Evolutionary conservation across 1,284 basidiomycete species (phyloP).

Genomic region (Veloboletus limbatus): DNA sequence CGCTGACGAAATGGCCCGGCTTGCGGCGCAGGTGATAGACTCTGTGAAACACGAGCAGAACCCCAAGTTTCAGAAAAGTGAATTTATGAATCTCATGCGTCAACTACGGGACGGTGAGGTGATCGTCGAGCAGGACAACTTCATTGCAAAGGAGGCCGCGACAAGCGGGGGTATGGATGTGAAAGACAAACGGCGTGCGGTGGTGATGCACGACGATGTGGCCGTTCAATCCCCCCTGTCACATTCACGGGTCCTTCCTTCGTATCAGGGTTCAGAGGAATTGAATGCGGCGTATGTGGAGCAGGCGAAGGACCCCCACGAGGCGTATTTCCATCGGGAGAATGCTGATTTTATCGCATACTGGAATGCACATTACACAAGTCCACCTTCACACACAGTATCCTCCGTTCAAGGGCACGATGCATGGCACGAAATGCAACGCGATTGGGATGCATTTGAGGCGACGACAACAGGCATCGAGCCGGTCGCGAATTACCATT

Average conservation of each 20-base stretch:
- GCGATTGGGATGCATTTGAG: conserved; percentile 83
- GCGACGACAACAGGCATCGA: conserved; percentile 63
- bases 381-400: conserved; percentile 10
- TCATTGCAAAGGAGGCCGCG: conserved; percentile 55
- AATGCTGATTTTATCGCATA: conserved; percentile 64
- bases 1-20: conserved; percentile 69
- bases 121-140: conserved; percentile 79
- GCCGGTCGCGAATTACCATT: conserved; percentile 63
- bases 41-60: conserved; percentile 70
- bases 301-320: conserved; percentile 50
- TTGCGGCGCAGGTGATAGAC: conserved; percentile 70
- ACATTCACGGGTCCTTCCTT: conserved; percentile 9
- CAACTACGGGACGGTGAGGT: conserved; percentile 81
- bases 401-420: conserved; percentile 6
- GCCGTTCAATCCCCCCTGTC: conserved; percentile 3
- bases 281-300: conserved; percentile 19
- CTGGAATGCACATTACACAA: conserved; percentile 42
- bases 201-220: conserved; percentile 9
- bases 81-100: conserved; percentile 86
- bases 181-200: conserved; percentile 66
- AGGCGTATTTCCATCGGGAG: conserved; percentile 69
- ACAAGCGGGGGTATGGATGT: conserved; percentile 37
- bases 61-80: conserved; percentile 86
- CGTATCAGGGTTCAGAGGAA: conserved; percentile 21
- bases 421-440: conserved; percentile 65